Evolutionary conservation across 495 filamentous ascomycete species (phyloP), one percentile per base, ranked within the genome.

Genomic region (Penicillium pancosmium): DNA sequence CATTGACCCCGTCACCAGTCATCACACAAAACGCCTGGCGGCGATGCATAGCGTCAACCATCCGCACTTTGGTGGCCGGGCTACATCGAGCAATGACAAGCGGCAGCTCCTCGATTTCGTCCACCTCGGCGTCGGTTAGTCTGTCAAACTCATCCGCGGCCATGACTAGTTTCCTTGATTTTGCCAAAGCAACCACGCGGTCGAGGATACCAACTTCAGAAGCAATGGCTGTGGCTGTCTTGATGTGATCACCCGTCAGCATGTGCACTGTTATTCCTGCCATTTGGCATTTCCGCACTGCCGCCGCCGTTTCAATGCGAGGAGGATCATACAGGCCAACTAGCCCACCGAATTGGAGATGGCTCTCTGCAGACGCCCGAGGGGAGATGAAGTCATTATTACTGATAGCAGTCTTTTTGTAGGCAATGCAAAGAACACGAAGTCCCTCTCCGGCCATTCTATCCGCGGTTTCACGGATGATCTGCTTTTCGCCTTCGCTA

Each of bases 1-100:
- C 91, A 63, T 95, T 95, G 50, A 95, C 91, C 5, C 91, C 91
- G 66, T 95, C 91, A 13, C 91, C 88, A 16, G 86, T 90, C 86
- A 90, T 90, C 12, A 86, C 87, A 23, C 82, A 85, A 59, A 85
- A 88, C n/a, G 72, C 76, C 10, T 79, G 76, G 9, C 87, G 81
- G 5, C 87, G 80, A 70, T 90, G 87, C 44, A 89, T 79, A 6
- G 87, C 84, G 15, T 85, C 86, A 43, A 90, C 84, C 87, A 90
- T 89, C 15, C 87, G 79, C 6, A 86, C 86, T 64, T 90, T 90
- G 4, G 87, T 90, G 16, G 78, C 73, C 3, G 87, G 87, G n/a
- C 84, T 80, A 57, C 87, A 90, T 9, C 87, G 83, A 35, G 87
- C 87, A 52, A 89, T 86, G 5, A 90, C 87, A 7, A 90, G 74